A percentile compares a stretch with the other conserved stretches of the same genome.
These are phyloP conservation scores for Pleurotus cornucopiae DNA, from an alignment of 768 basidiomycete genomes.

Conservation along the genomic window DNA sequence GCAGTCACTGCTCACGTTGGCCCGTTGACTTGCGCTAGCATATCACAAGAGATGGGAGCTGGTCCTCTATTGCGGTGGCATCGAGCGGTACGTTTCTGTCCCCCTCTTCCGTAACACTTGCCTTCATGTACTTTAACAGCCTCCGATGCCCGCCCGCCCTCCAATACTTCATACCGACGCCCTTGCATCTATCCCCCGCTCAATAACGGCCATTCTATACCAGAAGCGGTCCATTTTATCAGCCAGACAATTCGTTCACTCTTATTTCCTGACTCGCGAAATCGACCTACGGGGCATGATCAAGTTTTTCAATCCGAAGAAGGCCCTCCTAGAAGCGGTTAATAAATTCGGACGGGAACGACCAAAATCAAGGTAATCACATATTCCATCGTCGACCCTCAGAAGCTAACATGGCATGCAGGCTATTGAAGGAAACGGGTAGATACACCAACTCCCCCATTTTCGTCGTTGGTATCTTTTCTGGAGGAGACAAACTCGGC, in stretches of 20 bases:
- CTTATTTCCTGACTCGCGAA: slow-evolving; percentile 82
- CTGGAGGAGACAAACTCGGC: slow-evolving; percentile 78
- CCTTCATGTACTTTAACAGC: slow-evolving; percentile 26
- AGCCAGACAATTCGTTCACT: slow-evolving; percentile 86
- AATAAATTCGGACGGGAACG: slow-evolving; percentile 61
- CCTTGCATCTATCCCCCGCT: slow-evolving; percentile 80
- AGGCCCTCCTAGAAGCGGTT: slow-evolving; percentile 69
- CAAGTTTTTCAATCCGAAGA: slow-evolving; percentile 81
- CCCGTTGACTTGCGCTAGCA: slow-evolving; percentile 72
- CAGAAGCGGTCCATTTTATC: slow-evolving; percentile 80
- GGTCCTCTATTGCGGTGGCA: slow-evolving; percentile 78
- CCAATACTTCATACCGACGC: slow-evolving; percentile 79
- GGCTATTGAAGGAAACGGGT: slow-evolving; percentile 90
- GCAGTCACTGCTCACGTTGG: slow-evolving; percentile 93
- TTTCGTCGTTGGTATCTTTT: slow-evolving; percentile 95
- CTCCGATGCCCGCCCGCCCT: slow-evolving; percentile 39
- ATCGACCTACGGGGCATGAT: slow-evolving; percentile 77
- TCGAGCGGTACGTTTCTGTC: slow-evolving; percentile 50
- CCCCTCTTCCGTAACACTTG: neutral
- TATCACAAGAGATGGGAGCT: slow-evolving; percentile 85
- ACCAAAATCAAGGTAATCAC: slow-evolving; percentile 60
- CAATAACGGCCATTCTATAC: slow-evolving; percentile 86
- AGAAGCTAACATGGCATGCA: slow-evolving; percentile 21
- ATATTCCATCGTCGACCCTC: slow-evolving; percentile 11
- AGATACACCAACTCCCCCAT: slow-evolving; percentile 86